Evolutionary conservation across 208 protist species (phyloP).

Genomic region (Leishmania mexicana): DNA sequence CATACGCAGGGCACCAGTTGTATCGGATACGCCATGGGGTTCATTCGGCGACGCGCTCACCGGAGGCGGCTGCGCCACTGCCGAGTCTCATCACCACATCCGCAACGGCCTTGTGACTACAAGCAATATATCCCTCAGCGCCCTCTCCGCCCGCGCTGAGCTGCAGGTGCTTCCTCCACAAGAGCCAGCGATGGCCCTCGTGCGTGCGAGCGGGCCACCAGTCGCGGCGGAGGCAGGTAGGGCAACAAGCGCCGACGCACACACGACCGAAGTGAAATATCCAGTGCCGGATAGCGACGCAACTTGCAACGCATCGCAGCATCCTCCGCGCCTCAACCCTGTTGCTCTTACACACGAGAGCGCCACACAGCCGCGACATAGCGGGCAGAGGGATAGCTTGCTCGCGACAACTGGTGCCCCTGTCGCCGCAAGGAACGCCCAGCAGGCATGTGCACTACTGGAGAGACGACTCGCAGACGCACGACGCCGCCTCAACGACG

Average conservation of each 20-base stretch:
- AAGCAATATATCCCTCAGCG: slow-evolving; percentile 23
- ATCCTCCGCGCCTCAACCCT: not conserved
- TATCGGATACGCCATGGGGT: not conserved
- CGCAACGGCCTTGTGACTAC: slow-evolving; percentile 10
- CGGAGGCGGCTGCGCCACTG: not conserved
- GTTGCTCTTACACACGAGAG: not conserved
- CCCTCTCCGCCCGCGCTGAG: slow-evolving; percentile 24
- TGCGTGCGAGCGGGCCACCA: not conserved
- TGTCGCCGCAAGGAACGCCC: no score
- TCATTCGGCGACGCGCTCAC: not conserved
- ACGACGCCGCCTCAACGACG: slow-evolving; percentile 11
- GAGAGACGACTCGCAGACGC: slow-evolving; percentile 3
- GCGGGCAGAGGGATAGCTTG: not conserved
- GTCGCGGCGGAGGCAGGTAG: not conserved
- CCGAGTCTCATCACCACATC: not conserved
- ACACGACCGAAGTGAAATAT: not conserved
- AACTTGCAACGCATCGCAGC: not conserved
- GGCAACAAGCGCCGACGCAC: not conserved
- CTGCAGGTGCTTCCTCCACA: slow-evolving; percentile 9
- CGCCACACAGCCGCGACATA: not conserved
- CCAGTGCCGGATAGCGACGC: not conserved
- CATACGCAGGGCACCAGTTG: not conserved
- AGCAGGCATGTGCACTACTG: not conserved
- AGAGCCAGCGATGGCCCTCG: no score
- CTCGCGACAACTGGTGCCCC: not conserved